A percentile compares a stretch with the other conserved stretches of the same genome.
phyloP scores from a whole-genome alignment of 192 early-diverging fungal species.

The Geosiphon pyriformis region DNA sequence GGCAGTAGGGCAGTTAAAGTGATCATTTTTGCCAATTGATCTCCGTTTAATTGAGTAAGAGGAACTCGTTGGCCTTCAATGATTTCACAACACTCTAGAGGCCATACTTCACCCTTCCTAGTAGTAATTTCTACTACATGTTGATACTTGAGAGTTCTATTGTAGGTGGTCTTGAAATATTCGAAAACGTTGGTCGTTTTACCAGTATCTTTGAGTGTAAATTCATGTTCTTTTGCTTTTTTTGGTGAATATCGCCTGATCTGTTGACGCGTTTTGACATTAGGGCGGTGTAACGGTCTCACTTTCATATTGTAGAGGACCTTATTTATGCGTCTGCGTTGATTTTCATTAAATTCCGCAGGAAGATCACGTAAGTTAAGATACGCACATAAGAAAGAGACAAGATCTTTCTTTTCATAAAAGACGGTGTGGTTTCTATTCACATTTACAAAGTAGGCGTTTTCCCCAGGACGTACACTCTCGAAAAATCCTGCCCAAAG shows the following conservation, averaged over 20 bases:
- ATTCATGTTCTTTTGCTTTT: slow-evolving; percentile 2
- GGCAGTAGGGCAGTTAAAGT: slow-evolving; percentile 83
- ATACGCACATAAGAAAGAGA: not conserved
- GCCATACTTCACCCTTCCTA: slow-evolving; percentile 59
- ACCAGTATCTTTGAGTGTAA: slow-evolving; percentile 24
- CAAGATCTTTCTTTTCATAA: slow-evolving; percentile 9
- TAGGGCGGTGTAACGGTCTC: slow-evolving; percentile 12
- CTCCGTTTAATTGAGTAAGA: slow-evolving; percentile 70
- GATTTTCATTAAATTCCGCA: not conserved
- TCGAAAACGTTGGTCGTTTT: slow-evolving; percentile 55
- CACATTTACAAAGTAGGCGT: slow-evolving; percentile 26
- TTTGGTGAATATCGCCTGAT: not conserved
- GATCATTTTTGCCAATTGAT: slow-evolving; percentile 92
- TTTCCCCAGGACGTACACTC: slow-evolving; percentile 63
- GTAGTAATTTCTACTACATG: slow-evolving; percentile 75
- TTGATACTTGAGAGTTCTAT: slow-evolving; percentile 64
- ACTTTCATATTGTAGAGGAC: not conserved
- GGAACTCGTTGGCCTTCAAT: slow-evolving; percentile 77
- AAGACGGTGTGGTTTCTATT: slow-evolving; percentile 14
- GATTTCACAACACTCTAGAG: slow-evolving; percentile 90
- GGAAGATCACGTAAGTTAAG: slow-evolving; percentile 6
- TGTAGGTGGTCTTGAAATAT: slow-evolving; percentile 76
- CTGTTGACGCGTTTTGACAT: not conserved
- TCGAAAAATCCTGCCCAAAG: slow-evolving; percentile 84
- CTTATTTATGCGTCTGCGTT: not conserved